Evolutionary conservation across 768 basidiomycete species (phyloP).

Genomic region (Rhizopogon rudus): DNA sequence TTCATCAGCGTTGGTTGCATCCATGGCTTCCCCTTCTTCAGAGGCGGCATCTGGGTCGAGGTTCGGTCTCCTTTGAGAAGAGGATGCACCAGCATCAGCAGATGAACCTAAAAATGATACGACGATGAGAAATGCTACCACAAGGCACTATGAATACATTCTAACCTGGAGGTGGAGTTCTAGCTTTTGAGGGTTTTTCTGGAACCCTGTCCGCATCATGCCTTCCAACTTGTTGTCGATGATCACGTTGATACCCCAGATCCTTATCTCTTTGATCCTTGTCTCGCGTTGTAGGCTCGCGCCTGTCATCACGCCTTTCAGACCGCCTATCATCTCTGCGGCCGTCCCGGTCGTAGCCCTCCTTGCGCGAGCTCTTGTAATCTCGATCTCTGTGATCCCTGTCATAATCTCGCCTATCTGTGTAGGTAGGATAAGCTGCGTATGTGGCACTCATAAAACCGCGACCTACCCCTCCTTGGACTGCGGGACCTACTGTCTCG

Average conservation of each 20-base stretch:
- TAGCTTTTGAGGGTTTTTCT: background rate
- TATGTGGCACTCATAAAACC: background rate
- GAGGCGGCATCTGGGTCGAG: slow-evolving; percentile 39
- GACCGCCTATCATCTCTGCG: slow-evolving; percentile 26
- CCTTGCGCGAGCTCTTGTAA: slow-evolving; percentile 28
- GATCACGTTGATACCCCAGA: slow-evolving; percentile 17
- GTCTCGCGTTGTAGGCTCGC: slow-evolving; percentile 17
- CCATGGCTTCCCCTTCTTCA: slow-evolving; percentile 48
- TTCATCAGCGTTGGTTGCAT: slow-evolving; percentile 60
- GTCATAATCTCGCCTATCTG: slow-evolving; percentile 32
- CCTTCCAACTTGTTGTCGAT: slow-evolving; percentile 12
- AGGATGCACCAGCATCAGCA: background rate
- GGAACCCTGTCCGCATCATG: background rate
- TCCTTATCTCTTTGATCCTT: slow-evolving; percentile 22
- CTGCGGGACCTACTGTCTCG: slow-evolving; percentile 36
- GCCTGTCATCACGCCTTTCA: slow-evolving; percentile 31
- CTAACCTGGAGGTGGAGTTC: slow-evolving; percentile 1
- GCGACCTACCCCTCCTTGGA: slow-evolving; percentile 27
- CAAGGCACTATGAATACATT: background rate
- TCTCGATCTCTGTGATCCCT: slow-evolving; percentile 35
- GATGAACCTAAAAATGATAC: background rate
- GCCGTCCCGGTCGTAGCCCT: slow-evolving; percentile 26
- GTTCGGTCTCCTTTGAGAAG: slow-evolving; percentile 23
- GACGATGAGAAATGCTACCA: background rate
- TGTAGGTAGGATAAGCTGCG: background rate